Evolutionary conservation across 2,329 filamentous ascomycete genomes (phyloP).

Genomic region (Colletotrichum sp.): DNA sequence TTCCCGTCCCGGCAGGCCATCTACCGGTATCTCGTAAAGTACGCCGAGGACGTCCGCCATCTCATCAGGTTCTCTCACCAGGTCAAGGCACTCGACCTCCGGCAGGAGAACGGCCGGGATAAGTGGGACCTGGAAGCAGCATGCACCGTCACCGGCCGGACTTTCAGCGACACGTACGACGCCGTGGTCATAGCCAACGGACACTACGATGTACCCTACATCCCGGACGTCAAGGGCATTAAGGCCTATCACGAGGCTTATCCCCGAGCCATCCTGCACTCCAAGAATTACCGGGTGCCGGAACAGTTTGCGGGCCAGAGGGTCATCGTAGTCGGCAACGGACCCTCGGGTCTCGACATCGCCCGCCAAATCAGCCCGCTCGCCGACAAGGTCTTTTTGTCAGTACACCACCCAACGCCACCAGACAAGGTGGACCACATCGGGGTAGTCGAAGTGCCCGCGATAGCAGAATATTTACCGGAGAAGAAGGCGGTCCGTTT

Average conservation of each 20-base stretch:
- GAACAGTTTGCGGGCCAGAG: slow-evolving; percentile 70
- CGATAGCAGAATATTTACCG: slow-evolving; percentile 62
- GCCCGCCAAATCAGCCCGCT: slow-evolving; percentile 73
- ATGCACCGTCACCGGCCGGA: slow-evolving; percentile 49
- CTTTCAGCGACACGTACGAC: slow-evolving; percentile 63
- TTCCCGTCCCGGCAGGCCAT: slow-evolving; percentile 78
- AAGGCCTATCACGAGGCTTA: slow-evolving; percentile 62
- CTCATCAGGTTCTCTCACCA: slow-evolving; percentile 74
- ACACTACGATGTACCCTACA: slow-evolving; percentile 72
- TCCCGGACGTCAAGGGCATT: slow-evolving; percentile 68
- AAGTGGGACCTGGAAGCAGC: slow-evolving; percentile 67
- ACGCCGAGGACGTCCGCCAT: slow-evolving; percentile 70
- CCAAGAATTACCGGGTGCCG: slow-evolving; percentile 78
- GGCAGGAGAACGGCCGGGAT: slow-evolving; percentile 35
- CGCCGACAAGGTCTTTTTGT: slow-evolving; percentile 66
- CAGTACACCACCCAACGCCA: slow-evolving; percentile 57
- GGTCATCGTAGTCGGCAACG: slow-evolving; percentile 83
- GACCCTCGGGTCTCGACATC: slow-evolving; percentile 85
- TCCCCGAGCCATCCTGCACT: slow-evolving; percentile 70
- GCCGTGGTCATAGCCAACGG: slow-evolving; percentile 78
- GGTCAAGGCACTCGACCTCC: slow-evolving; percentile 62
- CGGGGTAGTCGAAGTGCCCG: slow-evolving; percentile 55
- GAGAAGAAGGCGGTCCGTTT: slow-evolving; percentile 68
- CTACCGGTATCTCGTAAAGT: slow-evolving; percentile 74
- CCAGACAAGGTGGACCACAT: slow-evolving; percentile 48